Base-by-base conservation (phyloP, 805 yeast species). In the Barnettozyma sp. region DNA sequence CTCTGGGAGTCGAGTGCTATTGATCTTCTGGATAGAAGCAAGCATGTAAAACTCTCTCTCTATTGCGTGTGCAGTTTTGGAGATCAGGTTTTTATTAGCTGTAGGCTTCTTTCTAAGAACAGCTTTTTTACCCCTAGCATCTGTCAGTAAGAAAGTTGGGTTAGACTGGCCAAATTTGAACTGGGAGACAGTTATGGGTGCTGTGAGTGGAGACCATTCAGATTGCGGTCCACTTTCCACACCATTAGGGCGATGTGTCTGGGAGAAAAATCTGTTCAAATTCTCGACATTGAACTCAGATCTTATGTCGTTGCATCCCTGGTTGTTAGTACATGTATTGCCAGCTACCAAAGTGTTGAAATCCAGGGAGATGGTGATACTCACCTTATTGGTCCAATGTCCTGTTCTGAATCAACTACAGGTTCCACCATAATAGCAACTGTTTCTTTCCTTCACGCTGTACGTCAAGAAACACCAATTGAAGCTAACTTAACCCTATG, bases 151-250 rank as follows among this genome's bases (percentile, higher is more conserved):
- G 48, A 74, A 76, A 1, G 81, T 74, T 10, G 82, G 83, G 48
- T 76, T 76, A 2, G 78, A 70, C 51, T 76, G 83, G 12, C 83
- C 83, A 50, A 70, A 73, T 19, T 65, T 65, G 56, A 76, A 76
- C 53, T 76, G 83, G 40, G 65, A 58, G 28, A 73, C 50, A 42
- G 44, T 11, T 56, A 55, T 2, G 1, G 70, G 73, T 6, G 48
- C 39, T 3, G 12, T 14, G 7, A 44, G 38, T 0, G 50, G 53
- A 17, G 42, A 43, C 58, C 59, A 53, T 14, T 16, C 7, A 4
- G 30, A 22, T 1, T 28, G 24, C 7, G 43, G 49, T 6, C 45
- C 58, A 34, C 42, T 4, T 4, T 34, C 42, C 14, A 40, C 45
- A 21, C 35, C 36, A 3, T 15, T 17, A 24, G 51, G 52, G 2